A percentile compares a stretch with the other conserved stretches of the same genome.
Evolutionary conservation across 75 land plant species (phyloP).

Genomic region (Picea glauca): DNA sequence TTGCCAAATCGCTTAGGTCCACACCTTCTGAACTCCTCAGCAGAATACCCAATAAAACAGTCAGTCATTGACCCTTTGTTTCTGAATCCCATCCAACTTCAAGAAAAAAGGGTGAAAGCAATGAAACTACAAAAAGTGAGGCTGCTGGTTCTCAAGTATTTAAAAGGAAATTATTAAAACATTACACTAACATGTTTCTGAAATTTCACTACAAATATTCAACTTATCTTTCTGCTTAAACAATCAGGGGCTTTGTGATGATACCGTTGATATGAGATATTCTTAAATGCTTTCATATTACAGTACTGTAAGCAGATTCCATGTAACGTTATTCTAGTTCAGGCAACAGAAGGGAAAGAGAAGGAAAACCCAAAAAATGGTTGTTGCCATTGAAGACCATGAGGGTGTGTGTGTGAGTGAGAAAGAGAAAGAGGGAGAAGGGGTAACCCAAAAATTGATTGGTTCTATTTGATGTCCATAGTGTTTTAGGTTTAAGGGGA

Average conservation of each 20-base stretch:
- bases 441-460: no score
- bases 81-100: background rate
- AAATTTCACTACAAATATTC: background rate
- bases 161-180: background rate
- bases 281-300: background rate
- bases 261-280: background rate
- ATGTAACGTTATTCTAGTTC: background rate
- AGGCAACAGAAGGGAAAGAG: background rate
- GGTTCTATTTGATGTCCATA: no score
- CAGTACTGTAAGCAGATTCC: background rate
- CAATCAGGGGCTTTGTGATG: background rate
- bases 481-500: background rate
- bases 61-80: background rate
- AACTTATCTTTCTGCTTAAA: background rate
- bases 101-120: background rate
- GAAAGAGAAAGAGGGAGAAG: no score
- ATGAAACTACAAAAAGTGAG: background rate
- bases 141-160: background rate
- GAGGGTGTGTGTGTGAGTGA: background rate
- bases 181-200: background rate
- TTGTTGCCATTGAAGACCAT: background rate
- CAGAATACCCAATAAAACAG: conserved; percentile 5
- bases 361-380: background rate
- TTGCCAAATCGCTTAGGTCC: conserved; percentile 89
- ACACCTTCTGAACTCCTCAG: conserved; percentile 26